phyloP scores from a whole-genome alignment of 2,329 filamentous ascomycete genomes.

The Epichloe baconii region DNA sequence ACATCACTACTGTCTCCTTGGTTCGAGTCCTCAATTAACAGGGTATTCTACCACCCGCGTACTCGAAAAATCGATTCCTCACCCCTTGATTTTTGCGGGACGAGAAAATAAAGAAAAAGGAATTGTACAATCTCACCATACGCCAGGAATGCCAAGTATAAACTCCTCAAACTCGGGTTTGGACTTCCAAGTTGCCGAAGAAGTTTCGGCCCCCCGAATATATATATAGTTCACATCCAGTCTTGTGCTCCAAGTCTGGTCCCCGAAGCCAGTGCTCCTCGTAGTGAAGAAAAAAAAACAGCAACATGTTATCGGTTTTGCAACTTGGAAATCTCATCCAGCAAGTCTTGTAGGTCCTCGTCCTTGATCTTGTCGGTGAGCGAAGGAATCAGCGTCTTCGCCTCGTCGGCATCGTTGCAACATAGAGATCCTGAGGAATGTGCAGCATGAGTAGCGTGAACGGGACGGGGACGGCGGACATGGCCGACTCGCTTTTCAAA shows the following conservation, averaged over 20 bases:
- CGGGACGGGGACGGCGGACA: too few species aligned
- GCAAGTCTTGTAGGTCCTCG: conserved; percentile 71
- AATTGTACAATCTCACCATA: not conserved
- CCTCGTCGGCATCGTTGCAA: conserved; percentile 87
- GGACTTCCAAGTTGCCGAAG: not conserved
- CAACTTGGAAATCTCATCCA: conserved; percentile 84
- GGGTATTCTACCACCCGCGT: not conserved
- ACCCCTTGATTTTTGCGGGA: not conserved
- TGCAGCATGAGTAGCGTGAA: conserved; percentile 1
- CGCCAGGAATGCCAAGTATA: conserved; percentile 4
- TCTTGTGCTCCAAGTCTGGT: not conserved
- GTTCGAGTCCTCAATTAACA: not conserved
- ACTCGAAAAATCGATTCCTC: not conserved
- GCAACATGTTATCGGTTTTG: conserved; percentile 23
- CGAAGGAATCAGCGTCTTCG: conserved; percentile 87
- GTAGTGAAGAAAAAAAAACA: too few species aligned
- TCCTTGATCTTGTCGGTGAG: conserved; percentile 82
- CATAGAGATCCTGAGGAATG: conserved; percentile 61
- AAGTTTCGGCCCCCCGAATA: not conserved
- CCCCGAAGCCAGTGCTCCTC: not conserved
- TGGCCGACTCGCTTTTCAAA: too few species aligned
- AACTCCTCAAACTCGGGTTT: not conserved
- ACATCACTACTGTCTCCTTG: not conserved
- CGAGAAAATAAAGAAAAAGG: not conserved
- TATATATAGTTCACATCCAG: not conserved